Base-by-base conservation (phyloP, 305 asterid species). In the Solanum hybrid region DNA sequence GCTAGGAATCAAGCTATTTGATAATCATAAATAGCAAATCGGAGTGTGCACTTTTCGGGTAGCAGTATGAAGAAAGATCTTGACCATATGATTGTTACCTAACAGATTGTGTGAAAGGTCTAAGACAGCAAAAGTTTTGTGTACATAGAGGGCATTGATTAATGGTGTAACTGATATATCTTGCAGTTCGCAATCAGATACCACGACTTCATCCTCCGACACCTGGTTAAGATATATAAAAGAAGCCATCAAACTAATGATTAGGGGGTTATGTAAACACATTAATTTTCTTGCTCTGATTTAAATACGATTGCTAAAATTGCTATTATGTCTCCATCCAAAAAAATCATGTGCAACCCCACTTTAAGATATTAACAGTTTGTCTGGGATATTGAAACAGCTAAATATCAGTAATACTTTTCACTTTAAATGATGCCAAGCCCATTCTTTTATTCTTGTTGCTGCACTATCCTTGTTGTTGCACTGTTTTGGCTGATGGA, bases 21-120 rank as follows among this genome's bases (percentile, higher is more conserved):
- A 31, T 51, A 29, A 84, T 37, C 87, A 20, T 20, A 29, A 84
- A 42, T 29, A 84, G 87, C 75, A 84, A 84, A 35, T 29, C n/a
- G 12, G 73, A 29, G 57, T 83, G 40, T 84, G 42, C 22, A 29
- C 74, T 46, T 84, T 84, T 51, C 22, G 13, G 87, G 28, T 46
- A 51, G 76, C 88, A 57, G 69, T 57, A 85, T 20, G 76, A 85
- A 85, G 31, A 84, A 84, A 18, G 76, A 85, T 31, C 29, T 57
- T 85, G 88, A 57, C 88, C 81, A 42, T 71, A 76, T 87, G 33
- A 46, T 71, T 51, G 64, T 89, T 94, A 97, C 99, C 99, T 92
- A 97, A 92, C 90, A 92, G 91, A 94, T 97, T 97, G 94, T 97
- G 99, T 90, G 99, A 97, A 91, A 97, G 95, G 92, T 97, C 96